Percentiles rank a stretch among this genome's conserved stretches.
Conservation (phyloP, 306 rosid genomes). For the Vicia faba region DNA sequence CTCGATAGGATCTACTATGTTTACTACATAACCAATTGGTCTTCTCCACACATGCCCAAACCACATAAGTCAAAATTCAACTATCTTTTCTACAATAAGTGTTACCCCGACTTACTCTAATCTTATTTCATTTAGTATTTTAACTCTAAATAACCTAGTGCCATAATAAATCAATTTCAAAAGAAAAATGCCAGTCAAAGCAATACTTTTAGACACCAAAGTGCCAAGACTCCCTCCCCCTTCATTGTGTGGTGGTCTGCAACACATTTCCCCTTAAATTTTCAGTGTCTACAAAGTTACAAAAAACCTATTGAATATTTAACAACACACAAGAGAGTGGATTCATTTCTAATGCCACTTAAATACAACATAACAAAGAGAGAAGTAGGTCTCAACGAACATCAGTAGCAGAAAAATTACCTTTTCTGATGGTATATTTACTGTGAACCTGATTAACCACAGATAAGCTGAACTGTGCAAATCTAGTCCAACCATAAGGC, state of each 20-base stretch:
- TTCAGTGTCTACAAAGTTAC: background rate
- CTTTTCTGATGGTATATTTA: constrained; percentile 67
- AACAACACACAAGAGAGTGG: background rate
- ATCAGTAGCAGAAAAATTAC: constrained; percentile 41
- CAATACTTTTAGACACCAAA: constrained; percentile 9
- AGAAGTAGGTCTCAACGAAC: constrained; percentile 8
- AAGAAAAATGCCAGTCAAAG: constrained; percentile 12
- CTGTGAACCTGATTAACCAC: constrained; percentile 65
- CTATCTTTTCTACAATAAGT: background rate
- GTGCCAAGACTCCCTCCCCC: constrained; percentile 2
- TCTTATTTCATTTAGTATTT: constrained; percentile 2
- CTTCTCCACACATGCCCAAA: background rate
- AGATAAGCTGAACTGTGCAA: constrained; percentile 67
- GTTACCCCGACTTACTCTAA: background rate
- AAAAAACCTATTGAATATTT: background rate
- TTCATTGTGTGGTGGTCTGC: constrained; percentile 12
- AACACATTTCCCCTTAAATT: constrained; percentile 1
- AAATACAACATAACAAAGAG: constrained; percentile 8
- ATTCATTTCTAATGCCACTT: background rate
- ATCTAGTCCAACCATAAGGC: constrained; percentile 83
- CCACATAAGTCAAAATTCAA: background rate
- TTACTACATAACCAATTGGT: background rate
- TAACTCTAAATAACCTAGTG: background rate
- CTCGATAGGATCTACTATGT: background rate
- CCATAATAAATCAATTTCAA: constrained; percentile 7